Percentiles rank a stretch among this genome's conserved stretches.
Evolutionary conservation across 345 rosid species (phyloP).

Genomic region (Syzygium aqueum): DNA sequence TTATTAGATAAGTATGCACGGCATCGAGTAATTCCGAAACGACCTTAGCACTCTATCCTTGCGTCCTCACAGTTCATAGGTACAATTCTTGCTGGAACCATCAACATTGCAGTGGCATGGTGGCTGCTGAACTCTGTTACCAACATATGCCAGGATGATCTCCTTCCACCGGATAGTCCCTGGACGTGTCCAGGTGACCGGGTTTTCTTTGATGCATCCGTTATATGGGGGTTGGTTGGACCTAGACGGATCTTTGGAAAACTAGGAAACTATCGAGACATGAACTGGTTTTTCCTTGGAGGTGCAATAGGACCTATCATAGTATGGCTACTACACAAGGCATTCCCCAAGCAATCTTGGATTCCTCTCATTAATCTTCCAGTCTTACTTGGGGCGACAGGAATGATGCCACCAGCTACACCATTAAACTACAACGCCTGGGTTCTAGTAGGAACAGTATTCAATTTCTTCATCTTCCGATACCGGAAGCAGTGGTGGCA

Average conservation of each 20-base stretch:
- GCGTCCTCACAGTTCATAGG: constrained; percentile 49
- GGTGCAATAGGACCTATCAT: constrained; percentile 72
- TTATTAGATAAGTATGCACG: not conserved
- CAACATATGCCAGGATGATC: constrained; percentile 74
- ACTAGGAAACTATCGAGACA: constrained; percentile 56
- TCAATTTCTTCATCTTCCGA: constrained; percentile 72
- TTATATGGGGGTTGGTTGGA: constrained; percentile 87
- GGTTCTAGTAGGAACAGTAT: constrained; percentile 67
- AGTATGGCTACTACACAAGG: constrained; percentile 63
- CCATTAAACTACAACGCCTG: constrained; percentile 69
- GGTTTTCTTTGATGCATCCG: constrained; percentile 88
- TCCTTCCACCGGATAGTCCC: constrained; percentile 66
- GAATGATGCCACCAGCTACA: constrained; percentile 74
- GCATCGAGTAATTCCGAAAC: not conserved
- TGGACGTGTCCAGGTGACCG: constrained; percentile 89
- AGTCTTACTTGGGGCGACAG: constrained; percentile 78
- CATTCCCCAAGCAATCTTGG: constrained; percentile 77
- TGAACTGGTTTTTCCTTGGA: constrained; percentile 88
- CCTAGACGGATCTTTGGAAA: constrained; percentile 70
- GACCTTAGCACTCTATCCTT: not conserved
- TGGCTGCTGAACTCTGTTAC: constrained; percentile 63
- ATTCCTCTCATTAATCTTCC: constrained; percentile 85
- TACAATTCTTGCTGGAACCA: constrained; percentile 78
- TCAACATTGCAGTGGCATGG: constrained; percentile 77
- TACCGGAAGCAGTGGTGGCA: constrained; percentile 85